phyloP scores from a whole-genome alignment of 495 filamentous ascomycete genomes.

The Pyronema omphalodes region DNA sequence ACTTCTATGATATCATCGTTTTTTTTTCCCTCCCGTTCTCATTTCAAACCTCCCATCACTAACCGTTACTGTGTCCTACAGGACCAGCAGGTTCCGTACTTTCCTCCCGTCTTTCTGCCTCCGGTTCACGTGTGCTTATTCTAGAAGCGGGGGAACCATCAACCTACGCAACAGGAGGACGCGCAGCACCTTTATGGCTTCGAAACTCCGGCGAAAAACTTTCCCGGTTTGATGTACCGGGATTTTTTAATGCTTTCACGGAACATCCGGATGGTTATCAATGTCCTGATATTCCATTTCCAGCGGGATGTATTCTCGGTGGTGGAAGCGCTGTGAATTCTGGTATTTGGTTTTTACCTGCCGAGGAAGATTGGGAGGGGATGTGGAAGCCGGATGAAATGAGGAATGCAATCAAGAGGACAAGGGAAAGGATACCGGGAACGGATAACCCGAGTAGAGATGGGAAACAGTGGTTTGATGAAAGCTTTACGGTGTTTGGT shows the following conservation, averaged over 20 bases:
- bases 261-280: slow-evolving; percentile 1
- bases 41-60: not conserved
- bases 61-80: not conserved
- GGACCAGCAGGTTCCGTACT: slow-evolving; percentile 36
- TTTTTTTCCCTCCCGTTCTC: too few species aligned
- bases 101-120: slow-evolving; percentile 40
- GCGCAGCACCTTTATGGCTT: slow-evolving; percentile 9
- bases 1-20: not conserved
- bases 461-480: slow-evolving; percentile 45
- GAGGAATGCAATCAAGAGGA: slow-evolving; percentile 35
- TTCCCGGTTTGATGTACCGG: slow-evolving; percentile 57
- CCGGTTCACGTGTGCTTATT: slow-evolving; percentile 42
- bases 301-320: slow-evolving; percentile 56
- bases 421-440: slow-evolving; percentile 48
- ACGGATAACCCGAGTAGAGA: slow-evolving; percentile 48
- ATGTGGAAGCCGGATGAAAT: slow-evolving; percentile 23
- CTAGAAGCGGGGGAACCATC: slow-evolving; percentile 44
- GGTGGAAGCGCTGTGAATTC: slow-evolving; percentile 59
- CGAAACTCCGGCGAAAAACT: slow-evolving; percentile 25
- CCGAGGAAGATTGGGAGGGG: slow-evolving; percentile 48
- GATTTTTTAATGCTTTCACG: slow-evolving; percentile 29
- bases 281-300: slow-evolving; percentile 46
- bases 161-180: slow-evolving; percentile 39
- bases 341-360: slow-evolving; percentile 33
- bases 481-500: slow-evolving; percentile 38